Percentiles rank a stretch among this genome's conserved stretches.
Evolutionary conservation across 139 green algal genomes (phyloP).

Genomic region (Chlorella sp.): DNA sequence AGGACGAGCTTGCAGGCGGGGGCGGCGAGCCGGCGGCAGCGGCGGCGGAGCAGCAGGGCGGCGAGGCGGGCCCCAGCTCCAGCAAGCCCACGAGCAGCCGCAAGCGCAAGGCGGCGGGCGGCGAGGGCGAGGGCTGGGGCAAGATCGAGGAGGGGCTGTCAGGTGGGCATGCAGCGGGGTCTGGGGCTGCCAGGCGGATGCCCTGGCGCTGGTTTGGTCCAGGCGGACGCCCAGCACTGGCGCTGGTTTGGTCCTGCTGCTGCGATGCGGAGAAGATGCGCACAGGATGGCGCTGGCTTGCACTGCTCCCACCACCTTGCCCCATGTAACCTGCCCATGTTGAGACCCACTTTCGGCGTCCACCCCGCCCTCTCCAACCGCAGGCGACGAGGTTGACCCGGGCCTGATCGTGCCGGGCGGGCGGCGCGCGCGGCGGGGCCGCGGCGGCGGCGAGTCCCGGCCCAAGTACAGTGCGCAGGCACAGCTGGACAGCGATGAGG

Average conservation of each 20-base stretch:
- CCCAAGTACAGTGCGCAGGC: constrained; percentile 40
- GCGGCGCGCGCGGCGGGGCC: constrained; percentile 30
- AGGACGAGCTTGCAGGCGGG: constrained; percentile 6
- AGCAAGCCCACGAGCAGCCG: constrained; percentile 14
- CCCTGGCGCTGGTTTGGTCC: no score
- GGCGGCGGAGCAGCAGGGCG: constrained; percentile 25
- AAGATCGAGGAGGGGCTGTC: constrained; percentile 36
- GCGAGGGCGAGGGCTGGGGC: constrained; percentile 23
- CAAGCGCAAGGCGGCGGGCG: constrained; percentile 11
- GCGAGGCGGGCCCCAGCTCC: constrained; percentile 15
- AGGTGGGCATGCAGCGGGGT: constrained; percentile 27
- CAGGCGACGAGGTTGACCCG: constrained; percentile 53
- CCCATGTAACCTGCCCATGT: no score
- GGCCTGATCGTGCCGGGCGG: constrained; percentile 39
- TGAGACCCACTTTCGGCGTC: no score
- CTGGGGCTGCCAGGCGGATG: not conserved
- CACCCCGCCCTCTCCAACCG: not conserved
- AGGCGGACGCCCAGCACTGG: no score
- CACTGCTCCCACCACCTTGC: no score
- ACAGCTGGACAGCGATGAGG: constrained; percentile 54
- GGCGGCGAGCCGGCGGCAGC: not conserved
- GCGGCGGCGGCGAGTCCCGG: not conserved
- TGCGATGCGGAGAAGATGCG: no score
- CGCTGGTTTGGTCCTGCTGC: no score
- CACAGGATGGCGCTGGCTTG: no score